Evolutionary conservation across 2,329 filamentous ascomycete species (phyloP), one percentile per base, ranked within the genome.

Genomic region (Trichoderma gracile): DNA sequence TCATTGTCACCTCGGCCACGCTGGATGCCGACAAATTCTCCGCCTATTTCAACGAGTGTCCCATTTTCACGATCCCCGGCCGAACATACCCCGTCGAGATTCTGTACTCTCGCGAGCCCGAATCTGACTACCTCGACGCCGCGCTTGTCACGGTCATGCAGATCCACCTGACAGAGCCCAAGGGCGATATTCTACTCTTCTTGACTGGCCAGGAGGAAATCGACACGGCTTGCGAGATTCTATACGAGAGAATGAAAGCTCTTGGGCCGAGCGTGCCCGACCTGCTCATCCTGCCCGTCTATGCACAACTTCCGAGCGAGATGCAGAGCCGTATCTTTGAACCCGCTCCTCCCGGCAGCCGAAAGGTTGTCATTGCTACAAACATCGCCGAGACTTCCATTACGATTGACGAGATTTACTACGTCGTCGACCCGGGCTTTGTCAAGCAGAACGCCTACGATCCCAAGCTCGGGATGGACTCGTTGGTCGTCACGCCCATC

Each of bases 361-460:
- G 95, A 63, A 99, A 99, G 77, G 93, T 98, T 1, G 92, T 99
- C 65, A 96, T 99, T 73, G 95, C 95, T 2, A 99, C 95, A 42
- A 99, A 99, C 71, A 99, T 99, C 72, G 95, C 95, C 0, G 95
- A 99, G 74, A 99, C 95, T 0, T 97, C 92, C 62, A 95, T 99
- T 73, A 99, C 95, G 0, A 98, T 99, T 68, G 95, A 99, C 74
- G 91, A 94, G 55, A 97, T 99, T 69, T 97, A 94, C 79, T 98
- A 96, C 73, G 96, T 99, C 19, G 89, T 99, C 17, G 95, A 99
- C 72, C 93, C 95, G 2, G 95, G 95, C 1, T 99, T 98, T 70
- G 94, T 97, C 67, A 99, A 99, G 80, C 93, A 98, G 74, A 97
- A 95, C 70, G 93, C 92, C 1, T 99, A 97, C 74, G 94, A 99